These are phyloP conservation scores for Colletotrichum ledebouriae DNA, from an alignment of 2,329 filamentous ascomycete genomes.

Conservation along the genomic window DNA sequence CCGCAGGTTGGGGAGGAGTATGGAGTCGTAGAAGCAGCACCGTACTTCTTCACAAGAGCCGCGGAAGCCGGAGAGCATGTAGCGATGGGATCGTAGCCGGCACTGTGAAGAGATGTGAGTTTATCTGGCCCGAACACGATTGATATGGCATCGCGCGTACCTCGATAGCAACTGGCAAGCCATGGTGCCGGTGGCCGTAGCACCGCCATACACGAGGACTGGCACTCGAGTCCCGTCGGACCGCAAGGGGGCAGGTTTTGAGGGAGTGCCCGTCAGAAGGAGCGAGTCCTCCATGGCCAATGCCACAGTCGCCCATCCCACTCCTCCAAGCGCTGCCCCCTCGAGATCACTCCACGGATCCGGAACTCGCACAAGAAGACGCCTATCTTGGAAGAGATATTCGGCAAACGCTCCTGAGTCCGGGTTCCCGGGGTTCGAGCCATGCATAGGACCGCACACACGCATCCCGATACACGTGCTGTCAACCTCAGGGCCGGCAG, in stretches of 20 bases:
- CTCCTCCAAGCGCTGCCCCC: conserved; percentile 45
- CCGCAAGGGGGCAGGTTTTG: conserved; percentile 40
- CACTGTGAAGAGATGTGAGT: no score
- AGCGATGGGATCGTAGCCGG: conserved; percentile 15
- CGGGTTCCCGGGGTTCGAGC: conserved; percentile 37
- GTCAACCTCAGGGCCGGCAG: conserved; percentile 44
- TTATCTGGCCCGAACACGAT: no score
- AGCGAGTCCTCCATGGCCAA: conserved; percentile 15
- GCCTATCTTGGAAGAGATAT: conserved; percentile 5
- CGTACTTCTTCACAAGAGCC: conserved; percentile 16
- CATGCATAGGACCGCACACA: conserved; percentile 46
- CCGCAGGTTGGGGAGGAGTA: conserved; percentile 2
- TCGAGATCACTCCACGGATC: conserved; percentile 43
- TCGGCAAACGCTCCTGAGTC: conserved; percentile 36
- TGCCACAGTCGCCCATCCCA: conserved; percentile 46
- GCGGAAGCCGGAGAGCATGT: conserved; percentile 1
- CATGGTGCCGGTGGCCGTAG: conserved; percentile 48
- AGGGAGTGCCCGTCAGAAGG: conserved; percentile 1
- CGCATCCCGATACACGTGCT: conserved; percentile 46
- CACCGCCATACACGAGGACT: conserved; percentile 49
- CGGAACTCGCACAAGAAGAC: conserved; percentile 43
- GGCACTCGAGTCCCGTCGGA: conserved; percentile 30
- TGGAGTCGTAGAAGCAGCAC: neutral
- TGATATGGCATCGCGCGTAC: conserved; percentile 27
- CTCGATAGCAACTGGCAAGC: conserved; percentile 47